Conservation (phyloP, 306 rosid species). For the Fagus crenata region DNA sequence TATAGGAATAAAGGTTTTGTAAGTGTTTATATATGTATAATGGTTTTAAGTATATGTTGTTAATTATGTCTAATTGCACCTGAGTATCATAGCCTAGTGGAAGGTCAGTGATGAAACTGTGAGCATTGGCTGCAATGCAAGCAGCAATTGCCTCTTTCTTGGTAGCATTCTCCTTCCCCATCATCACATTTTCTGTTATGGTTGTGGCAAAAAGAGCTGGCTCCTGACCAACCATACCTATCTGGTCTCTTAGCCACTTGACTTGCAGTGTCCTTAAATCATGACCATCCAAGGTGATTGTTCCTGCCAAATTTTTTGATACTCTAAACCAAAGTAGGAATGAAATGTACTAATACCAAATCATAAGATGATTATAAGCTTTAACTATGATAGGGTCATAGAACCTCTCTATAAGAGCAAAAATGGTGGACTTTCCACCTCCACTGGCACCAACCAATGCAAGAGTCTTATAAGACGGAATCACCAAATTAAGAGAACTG, state of each 20-base stretch:
- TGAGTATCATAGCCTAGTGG: conserved; percentile 86
- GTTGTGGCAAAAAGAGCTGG: conserved; percentile 81
- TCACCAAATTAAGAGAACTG: conserved; percentile 53
- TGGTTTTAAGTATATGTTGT: background rate
- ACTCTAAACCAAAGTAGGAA: conserved; percentile 13
- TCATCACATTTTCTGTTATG: conserved; percentile 78
- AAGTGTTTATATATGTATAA: background rate
- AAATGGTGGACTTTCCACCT: conserved; percentile 88
- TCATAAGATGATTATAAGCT: conserved; percentile 1
- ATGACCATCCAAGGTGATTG: conserved; percentile 71
- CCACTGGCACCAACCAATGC: conserved; percentile 91
- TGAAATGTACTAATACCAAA: background rate
- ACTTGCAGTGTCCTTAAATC: conserved; percentile 74
- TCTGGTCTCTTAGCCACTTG: conserved; percentile 81
- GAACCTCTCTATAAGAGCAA: conserved; percentile 87
- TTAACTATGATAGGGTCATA: conserved; percentile 76
- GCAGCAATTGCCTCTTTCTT: conserved; percentile 78
- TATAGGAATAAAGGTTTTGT: background rate
- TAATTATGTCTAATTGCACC: conserved; percentile 32
- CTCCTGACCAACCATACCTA: conserved; percentile 94
- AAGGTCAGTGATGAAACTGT: conserved; percentile 63
- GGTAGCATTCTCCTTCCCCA: conserved; percentile 83
- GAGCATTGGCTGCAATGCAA: conserved; percentile 81
- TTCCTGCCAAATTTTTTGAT: conserved; percentile 49
- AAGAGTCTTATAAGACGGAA: conserved; percentile 67